A percentile compares a stretch with the other conserved stretches of the same genome.
Evolutionary conservation across 306 rosid species (phyloP).

Genomic region (Castanospermum australe): DNA sequence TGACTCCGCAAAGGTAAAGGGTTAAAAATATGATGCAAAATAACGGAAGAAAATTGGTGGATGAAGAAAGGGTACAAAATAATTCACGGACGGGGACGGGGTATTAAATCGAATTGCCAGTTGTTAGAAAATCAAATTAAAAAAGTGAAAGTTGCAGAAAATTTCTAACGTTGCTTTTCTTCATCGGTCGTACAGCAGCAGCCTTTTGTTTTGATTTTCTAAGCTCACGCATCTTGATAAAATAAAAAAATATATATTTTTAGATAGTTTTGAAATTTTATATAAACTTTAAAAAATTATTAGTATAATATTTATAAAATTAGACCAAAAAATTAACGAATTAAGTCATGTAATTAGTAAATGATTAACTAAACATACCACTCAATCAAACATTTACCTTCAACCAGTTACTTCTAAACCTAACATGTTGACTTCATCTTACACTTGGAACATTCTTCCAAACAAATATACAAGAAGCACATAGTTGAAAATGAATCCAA

Average conservation of each 20-base stretch:
- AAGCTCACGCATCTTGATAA: neutral
- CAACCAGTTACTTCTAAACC: no score
- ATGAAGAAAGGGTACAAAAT: conserved; percentile 1
- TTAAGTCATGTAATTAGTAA: no score
- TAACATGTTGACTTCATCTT: no score
- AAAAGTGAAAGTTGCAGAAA: neutral
- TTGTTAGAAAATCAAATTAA: conserved; percentile 28
- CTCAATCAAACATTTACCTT: no score
- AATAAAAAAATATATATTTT: no score
- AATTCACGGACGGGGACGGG: neutral
- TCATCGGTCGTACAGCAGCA: neutral
- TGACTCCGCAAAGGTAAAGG: neutral
- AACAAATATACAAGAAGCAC: neutral
- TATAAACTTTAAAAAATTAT: no score
- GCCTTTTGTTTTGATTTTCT: neutral
- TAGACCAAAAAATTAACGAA: no score
- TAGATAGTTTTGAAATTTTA: no score
- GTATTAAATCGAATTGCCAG: conserved; percentile 32
- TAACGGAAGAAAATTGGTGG: neutral
- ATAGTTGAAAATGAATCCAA: neutral
- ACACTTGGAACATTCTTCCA: no score
- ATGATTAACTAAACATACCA: no score
- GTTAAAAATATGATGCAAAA: neutral
- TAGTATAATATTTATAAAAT: no score
- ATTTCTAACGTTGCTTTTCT: conserved; percentile 16